Percentiles rank a stretch among this genome's conserved stretches.
Evolutionary conservation across 192 early-diverging fungal species (phyloP).

Genomic region (Rhizophagus clarus): DNA sequence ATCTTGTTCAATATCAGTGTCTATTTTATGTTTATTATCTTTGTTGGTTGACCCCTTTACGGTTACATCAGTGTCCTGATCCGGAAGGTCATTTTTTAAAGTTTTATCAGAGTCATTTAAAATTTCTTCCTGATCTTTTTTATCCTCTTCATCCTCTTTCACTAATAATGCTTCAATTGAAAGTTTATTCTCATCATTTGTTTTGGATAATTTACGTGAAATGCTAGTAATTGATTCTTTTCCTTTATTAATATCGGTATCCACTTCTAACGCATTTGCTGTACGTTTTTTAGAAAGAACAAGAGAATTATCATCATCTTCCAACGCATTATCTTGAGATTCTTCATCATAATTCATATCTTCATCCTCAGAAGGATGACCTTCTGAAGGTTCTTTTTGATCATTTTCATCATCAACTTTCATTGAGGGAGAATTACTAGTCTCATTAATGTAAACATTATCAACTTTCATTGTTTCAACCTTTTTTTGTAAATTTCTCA

Average conservation of each 20-base stretch:
- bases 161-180: background rate
- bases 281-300: background rate
- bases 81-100: background rate
- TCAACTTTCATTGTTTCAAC: slow-evolving; percentile 12
- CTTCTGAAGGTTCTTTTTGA: background rate
- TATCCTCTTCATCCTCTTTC: too few relatives aligned
- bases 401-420: background rate
- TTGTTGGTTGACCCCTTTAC: background rate
- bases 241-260: background rate
- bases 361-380: background rate
- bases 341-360: background rate
- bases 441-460: background rate
- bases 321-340: background rate
- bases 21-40: background rate
- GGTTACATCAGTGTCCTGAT: background rate
- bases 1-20: background rate
- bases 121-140: background rate
- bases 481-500: slow-evolving; percentile 1
- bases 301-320: background rate
- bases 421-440: background rate
- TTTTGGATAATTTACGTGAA: background rate
- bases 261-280: background rate
- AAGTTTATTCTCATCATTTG: background rate
- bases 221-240: background rate
- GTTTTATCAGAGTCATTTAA: background rate